phyloP scores from a whole-genome alignment of 2,329 filamentous ascomycete species.

The Fusarium annulatum region DNA sequence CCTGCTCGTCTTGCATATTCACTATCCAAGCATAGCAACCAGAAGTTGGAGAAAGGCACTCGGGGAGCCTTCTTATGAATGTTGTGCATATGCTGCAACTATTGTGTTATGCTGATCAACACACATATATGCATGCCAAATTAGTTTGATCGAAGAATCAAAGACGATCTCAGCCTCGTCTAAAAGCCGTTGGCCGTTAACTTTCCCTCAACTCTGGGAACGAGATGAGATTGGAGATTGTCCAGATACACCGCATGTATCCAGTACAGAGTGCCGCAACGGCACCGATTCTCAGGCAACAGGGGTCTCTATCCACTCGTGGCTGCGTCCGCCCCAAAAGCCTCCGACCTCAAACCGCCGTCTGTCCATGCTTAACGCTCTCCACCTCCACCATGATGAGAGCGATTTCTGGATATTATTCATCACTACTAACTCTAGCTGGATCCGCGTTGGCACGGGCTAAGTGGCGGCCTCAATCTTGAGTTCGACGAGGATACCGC shows the following conservation, averaged over 20 bases:
- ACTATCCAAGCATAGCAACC: conserved; percentile 13
- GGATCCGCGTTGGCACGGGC: conserved; percentile 37
- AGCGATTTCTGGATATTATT: conserved; percentile 31
- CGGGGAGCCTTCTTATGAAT: conserved; percentile 23
- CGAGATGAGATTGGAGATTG: conserved; percentile 3
- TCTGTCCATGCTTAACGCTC: conserved; percentile 41
- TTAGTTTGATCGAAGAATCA: conserved; percentile 22
- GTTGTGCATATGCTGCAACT: conserved; percentile 39
- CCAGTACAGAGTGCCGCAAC: conserved; percentile 36
- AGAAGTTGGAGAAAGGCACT: not conserved
- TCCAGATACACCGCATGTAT: conserved; percentile 26
- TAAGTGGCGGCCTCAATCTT: conserved; percentile 45
- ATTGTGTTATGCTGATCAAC: conserved; percentile 19
- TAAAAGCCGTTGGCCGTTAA: conserved; percentile 22
- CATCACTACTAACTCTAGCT: conserved; percentile 35
- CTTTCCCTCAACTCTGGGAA: conserved; percentile 1
- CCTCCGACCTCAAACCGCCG: conserved; percentile 45
- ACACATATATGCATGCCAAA: conserved; percentile 29
- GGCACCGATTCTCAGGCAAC: conserved; percentile 17
- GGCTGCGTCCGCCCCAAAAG: conserved; percentile 45
- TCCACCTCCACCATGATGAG: conserved; percentile 36
- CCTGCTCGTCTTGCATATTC: conserved; percentile 32
- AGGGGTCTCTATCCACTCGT: conserved; percentile 40
- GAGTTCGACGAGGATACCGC: conserved; percentile 36
- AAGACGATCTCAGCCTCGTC: conserved; percentile 44